Percentiles rank a stretch among this genome's conserved stretches.
phyloP scores from a whole-genome alignment of 2,329 filamentous ascomycete species.

The Beauveria sp. region DNA sequence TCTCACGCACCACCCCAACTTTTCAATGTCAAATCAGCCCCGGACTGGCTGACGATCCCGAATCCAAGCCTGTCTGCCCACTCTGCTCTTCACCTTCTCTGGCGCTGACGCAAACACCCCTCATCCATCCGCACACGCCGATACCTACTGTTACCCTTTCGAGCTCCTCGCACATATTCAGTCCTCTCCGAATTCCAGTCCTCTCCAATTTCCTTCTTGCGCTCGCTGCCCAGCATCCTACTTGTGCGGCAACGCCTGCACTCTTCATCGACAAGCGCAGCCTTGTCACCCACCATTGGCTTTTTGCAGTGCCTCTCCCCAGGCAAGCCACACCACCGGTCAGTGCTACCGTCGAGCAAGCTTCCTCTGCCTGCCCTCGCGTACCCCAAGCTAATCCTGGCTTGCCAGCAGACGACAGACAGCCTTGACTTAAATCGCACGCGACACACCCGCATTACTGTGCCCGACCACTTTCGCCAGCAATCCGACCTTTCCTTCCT shows the following conservation, averaged over 20 bases:
- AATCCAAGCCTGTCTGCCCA: neutral
- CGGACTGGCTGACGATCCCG: neutral
- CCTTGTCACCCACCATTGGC: neutral
- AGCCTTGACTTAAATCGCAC: neutral
- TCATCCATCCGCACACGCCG: conserved; percentile 4
- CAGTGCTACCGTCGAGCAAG: neutral
- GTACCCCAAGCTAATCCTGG: neutral
- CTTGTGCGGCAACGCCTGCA: neutral
- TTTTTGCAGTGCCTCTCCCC: neutral
- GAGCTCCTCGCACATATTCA: neutral
- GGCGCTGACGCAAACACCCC: conserved; percentile 8
- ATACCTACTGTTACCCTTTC: neutral
- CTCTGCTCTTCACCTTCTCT: neutral
- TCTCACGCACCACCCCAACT: neutral
- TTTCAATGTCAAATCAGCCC: neutral
- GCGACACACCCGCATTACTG: conserved; percentile 1
- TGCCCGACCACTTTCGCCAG: neutral
- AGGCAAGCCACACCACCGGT: neutral
- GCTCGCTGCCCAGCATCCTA: neutral
- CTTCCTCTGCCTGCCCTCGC: neutral
- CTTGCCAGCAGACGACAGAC: conserved; percentile 2
- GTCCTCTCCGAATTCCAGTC: neutral
- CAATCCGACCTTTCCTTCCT: neutral
- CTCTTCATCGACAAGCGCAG: neutral
- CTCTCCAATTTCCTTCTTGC: neutral